phyloP scores from a whole-genome alignment of 176 grass and related monocot species.

The Carex kokanica region DNA sequence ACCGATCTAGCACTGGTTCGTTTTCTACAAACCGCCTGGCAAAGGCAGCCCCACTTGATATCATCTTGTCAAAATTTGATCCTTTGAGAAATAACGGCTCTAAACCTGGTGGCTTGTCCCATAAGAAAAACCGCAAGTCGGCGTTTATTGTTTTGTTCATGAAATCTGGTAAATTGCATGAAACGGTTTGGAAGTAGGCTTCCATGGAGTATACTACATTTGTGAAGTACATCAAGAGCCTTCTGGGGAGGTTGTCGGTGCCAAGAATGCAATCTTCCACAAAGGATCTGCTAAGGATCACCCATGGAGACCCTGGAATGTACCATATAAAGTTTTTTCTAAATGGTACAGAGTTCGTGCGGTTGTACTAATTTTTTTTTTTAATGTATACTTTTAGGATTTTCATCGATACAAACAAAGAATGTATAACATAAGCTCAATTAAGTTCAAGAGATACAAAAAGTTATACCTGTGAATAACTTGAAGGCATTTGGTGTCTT shows the following conservation, averaged over 20 bases:
- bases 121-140: constrained; percentile 60
- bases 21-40: constrained; percentile 60
- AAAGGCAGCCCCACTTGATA: constrained; percentile 51
- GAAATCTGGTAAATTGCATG: constrained; percentile 63
- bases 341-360: not conserved
- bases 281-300: constrained; percentile 69
- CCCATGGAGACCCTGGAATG: constrained; percentile 73
- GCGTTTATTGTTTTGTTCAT: constrained; percentile 47
- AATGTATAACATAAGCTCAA: not conserved
- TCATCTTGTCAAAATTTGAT: constrained; percentile 41
- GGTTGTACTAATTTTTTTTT: not conserved
- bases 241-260: constrained; percentile 67
- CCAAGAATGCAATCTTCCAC: constrained; percentile 54
- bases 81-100: constrained; percentile 52
- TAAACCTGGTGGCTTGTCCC: constrained; percentile 61
- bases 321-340: not conserved
- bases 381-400: not conserved
- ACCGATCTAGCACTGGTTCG: constrained; percentile 39
- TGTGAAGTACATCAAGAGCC: constrained; percentile 64
- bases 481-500: constrained; percentile 67
- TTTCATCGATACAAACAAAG: not conserved
- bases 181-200: constrained; percentile 80
- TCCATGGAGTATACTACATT: constrained; percentile 56
- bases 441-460: not conserved
- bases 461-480: constrained; percentile 67